A percentile compares a stretch with the other conserved stretches of the same genome.
phyloP scores from a whole-genome alignment of 2,329 filamentous ascomycete genomes.

The Sporothrix schenckii region DNA sequence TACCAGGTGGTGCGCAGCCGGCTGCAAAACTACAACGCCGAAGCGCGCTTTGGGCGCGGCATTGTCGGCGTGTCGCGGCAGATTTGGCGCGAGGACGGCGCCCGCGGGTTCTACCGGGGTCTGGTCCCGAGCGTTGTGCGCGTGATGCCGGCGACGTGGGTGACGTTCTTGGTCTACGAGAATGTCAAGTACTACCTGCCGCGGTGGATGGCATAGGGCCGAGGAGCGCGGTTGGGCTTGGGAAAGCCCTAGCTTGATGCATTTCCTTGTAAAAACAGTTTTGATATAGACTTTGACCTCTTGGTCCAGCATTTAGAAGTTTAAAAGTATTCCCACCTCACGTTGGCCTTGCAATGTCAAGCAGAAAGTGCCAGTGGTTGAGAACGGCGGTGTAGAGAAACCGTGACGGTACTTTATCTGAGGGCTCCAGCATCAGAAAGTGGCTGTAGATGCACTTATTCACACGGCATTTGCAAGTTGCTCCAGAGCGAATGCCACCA shows the following conservation, averaged over 20 bases:
- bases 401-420: too few species aligned
- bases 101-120: conserved; percentile 87
- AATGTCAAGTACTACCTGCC: conserved; percentile 78
- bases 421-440: too few species aligned
- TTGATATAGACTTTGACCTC: neutral
- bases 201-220: conserved; percentile 41
- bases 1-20: conserved; percentile 90
- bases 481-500: too few species aligned
- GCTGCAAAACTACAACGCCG: conserved; percentile 85
- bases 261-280: neutral
- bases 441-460: too few species aligned
- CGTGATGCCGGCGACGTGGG: conserved; percentile 91
- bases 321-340: neutral
- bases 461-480: too few species aligned
- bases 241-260: neutral
- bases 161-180: conserved; percentile 96
- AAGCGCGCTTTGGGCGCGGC: conserved; percentile 71
- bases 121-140: conserved; percentile 85
- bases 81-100: conserved; percentile 78
- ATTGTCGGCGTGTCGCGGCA: conserved; percentile 69
- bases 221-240: too few species aligned
- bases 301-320: neutral
- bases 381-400: too few species aligned
- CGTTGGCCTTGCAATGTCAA: neutral
- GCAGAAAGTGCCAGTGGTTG: too few species aligned